Evolutionary conservation across 208 protist genomes (phyloP), one percentile per base, ranked within the genome.

Genomic region (Acanthamoeba healyi): DNA sequence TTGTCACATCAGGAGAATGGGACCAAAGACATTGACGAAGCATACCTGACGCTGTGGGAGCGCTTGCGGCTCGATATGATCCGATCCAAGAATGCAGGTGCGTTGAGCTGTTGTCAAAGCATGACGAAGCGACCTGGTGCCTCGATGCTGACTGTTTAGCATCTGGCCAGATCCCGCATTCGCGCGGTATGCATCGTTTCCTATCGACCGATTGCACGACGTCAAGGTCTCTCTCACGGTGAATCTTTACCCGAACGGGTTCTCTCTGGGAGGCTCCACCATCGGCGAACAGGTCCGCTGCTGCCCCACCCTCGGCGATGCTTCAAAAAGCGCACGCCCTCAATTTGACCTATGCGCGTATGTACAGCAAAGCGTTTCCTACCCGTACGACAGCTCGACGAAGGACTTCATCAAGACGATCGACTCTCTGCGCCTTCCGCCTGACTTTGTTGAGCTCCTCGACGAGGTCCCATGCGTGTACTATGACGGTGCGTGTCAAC

Each of bases 171-270:
- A 93, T 32, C 34, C 88, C 7, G 15, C n/a, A 22, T 81, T 93
- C 26, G 90, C 42, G 19, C 56, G 46, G 26, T 93, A 93, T 38
- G 7, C 67, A 1, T 44, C 88, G 46, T 93, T 38, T 61, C 58
- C 88, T 0, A 93, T 93, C 63, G 88, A 93, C 14, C 88, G 63
- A 29, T 24, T 93, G 63, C 19, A 32, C 17, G 88, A 93, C 65
- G 26, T 93, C n/a, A 93, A 93, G 63, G 40, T 42, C 22, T 93
- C 88, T 32, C 40, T 93, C 34, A 63, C 49, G 10, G 63, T 93
- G 26, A 93, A 93, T 40, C 63, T 93, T 22, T 93, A 93, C 34
- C 88, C 88, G 2, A 93, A 93, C 88, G 88, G 88, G 26, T 93
- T 93, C 29, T 67, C 88, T 5, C 88, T 93, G 61, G 65, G 88